A percentile compares a stretch with the other conserved stretches of the same genome.
Conservation (phyloP, 805 yeast genomes). For the Cyberlindnera amylophila region DNA sequence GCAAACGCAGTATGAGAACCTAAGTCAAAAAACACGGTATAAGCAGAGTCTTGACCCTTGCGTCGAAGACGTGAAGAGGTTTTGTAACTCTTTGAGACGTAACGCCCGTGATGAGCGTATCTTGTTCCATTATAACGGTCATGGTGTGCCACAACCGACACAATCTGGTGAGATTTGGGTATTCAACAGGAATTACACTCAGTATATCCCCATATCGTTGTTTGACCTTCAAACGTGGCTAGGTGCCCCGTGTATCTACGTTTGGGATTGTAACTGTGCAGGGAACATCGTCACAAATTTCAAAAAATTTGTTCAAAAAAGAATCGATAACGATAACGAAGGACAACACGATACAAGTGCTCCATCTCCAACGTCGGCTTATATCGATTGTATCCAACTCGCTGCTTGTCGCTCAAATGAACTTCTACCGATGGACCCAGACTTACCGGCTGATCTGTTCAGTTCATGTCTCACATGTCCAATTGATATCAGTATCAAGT, state of each 20-base stretch:
- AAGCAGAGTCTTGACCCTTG: slow-evolving; percentile 92
- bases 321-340: slow-evolving; percentile 82
- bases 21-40: slow-evolving; percentile 82
- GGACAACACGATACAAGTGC: slow-evolving; percentile 40
- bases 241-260: slow-evolving; percentile 96
- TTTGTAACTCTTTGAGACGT: slow-evolving; percentile 83
- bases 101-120: slow-evolving; percentile 92
- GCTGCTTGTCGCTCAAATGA: slow-evolving; percentile 92
- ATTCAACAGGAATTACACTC: slow-evolving; percentile 94
- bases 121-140: slow-evolving; percentile 93
- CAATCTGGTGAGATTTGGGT: slow-evolving; percentile 98
- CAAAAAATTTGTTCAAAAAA: slow-evolving; percentile 82
- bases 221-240: slow-evolving; percentile 95
- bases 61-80: slow-evolving; percentile 90
- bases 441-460: slow-evolving; percentile 91
- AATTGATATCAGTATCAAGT: slow-evolving; percentile 85
- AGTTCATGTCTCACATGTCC: slow-evolving; percentile 96
- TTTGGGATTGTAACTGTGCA: slow-evolving; percentile 91
- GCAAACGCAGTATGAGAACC: slow-evolving; percentile 84
- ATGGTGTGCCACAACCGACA: slow-evolving; percentile 97
- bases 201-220: slow-evolving; percentile 93
- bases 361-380: slow-evolving; percentile 44
- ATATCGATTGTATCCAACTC: slow-evolving; percentile 83
- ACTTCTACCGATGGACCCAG: slow-evolving; percentile 86
- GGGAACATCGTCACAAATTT: slow-evolving; percentile 90